Conservation (phyloP, 2,329 filamentous ascomycete genomes). For the Hypomyces rosellus region DNA sequence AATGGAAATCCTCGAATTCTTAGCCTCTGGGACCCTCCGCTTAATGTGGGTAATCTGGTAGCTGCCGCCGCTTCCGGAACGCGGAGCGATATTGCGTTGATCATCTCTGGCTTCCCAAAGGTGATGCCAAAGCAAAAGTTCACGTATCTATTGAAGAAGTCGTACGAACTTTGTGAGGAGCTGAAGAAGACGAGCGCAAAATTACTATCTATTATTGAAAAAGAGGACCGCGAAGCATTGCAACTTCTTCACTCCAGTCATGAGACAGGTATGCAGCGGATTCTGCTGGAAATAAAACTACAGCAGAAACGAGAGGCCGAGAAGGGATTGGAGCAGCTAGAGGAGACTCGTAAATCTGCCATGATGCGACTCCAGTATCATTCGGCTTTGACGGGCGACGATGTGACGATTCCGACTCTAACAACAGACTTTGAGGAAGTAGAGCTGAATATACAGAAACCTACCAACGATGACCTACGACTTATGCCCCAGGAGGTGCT, state of each 20-base stretch:
- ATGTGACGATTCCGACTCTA: too few species aligned
- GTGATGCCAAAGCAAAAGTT: neutral
- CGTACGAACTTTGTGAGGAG: neutral
- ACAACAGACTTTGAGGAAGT: too few species aligned
- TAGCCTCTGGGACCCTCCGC: neutral
- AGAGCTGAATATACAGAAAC: too few species aligned
- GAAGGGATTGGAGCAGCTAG: too few species aligned
- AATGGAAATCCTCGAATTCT: neutral
- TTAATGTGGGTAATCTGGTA: neutral
- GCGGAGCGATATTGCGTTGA: too few species aligned
- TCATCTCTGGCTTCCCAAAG: too few species aligned
- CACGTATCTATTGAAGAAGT: neutral
- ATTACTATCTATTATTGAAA: neutral
- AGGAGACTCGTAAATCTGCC: too few species aligned
- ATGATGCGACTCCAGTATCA: too few species aligned
- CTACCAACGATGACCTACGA: too few species aligned
- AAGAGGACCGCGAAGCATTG: neutral
- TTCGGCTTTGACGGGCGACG: too few species aligned
- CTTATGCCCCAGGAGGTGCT: too few species aligned
- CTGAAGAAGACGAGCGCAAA: neutral
- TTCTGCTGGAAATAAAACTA: neutral
- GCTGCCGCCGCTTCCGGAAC: neutral
- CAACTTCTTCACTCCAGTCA: neutral
- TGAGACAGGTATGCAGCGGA: neutral
- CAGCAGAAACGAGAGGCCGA: too few species aligned